Evolutionary conservation across 1,284 basidiomycete species (phyloP), one percentile per base, ranked within the genome.

Genomic region (Pholiota adiposa): DNA sequence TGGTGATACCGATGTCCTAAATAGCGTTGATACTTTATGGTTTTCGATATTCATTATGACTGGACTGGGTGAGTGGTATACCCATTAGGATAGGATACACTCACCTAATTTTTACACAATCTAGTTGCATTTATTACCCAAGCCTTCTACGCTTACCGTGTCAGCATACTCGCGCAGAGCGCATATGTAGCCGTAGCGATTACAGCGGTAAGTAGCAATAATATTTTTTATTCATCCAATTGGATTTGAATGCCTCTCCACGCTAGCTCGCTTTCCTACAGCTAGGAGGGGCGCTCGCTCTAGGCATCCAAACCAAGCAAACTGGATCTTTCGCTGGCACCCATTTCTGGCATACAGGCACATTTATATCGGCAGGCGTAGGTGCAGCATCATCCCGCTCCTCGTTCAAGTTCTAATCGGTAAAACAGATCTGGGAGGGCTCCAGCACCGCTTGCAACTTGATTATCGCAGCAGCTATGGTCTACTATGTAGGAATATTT

Each of bases 281-380:
- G 31, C 41, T 59, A 18, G 60, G 56, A 23, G 56, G 58, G 14
- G 54, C 56, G 33, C 54, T 67, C 8, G 56, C 56, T 33, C 51
- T 56, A 23, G 61, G 62, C 33, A 36, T 61, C 36, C 27, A 68
- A 57, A 53, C 59, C 0, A 62, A 64, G 36, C 61, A 62, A 23
- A 53, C 60, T 2, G 52, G 36, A 29, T 29, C 54, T 1, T 60
- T 62, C 33, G n/a, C n/a, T n/a, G n/a, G n/a, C n/a, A 64, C 58
- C 36, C 60, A 50, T 33, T 60, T 64, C 49, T 50, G 65, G 50
- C 54, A 59, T 34, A 66, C 58, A 2, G 61, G 56, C 4, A 61
- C 65, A 11, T 67, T 63, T 53, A 67, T 67, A 5, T 67, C 65
- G 11, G 63, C 67, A 18, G 70, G 63, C 18, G 61, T 62, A 25